Conservation (phyloP, 441 rosid genomes). For the Macaranga tanarius region DNA sequence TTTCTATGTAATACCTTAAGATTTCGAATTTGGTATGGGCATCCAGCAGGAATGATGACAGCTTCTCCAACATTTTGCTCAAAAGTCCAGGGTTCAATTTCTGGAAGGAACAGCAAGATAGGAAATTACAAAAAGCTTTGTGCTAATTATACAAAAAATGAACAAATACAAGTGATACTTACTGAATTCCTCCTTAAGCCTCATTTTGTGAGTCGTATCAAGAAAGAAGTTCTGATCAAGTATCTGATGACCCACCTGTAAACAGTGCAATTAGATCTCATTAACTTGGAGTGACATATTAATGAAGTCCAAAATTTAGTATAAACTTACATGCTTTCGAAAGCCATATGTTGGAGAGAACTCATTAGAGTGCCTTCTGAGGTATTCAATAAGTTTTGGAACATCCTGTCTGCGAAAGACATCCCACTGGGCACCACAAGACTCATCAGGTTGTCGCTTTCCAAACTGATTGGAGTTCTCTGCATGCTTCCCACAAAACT, state of each 20-base stretch:
- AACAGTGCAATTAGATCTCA: conserved; percentile 23
- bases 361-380: conserved; percentile 63
- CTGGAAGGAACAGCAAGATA: conserved; percentile 36
- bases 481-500: conserved; percentile 30
- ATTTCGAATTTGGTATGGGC: conserved; percentile 89
- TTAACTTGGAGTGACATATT: conserved; percentile 15
- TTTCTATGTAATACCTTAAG: conserved; percentile 51
- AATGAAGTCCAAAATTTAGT: conserved; percentile 14
- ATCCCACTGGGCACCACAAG: conserved; percentile 93
- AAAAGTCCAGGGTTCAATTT: conserved; percentile 94
- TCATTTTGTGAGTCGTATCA: conserved; percentile 65
- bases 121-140: conserved; percentile 11
- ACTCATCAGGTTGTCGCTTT: conserved; percentile 37
- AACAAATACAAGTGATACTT: conserved; percentile 30
- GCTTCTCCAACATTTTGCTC: conserved; percentile 97
- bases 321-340: conserved; percentile 51
- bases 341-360: conserved; percentile 41
- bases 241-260: conserved; percentile 78
- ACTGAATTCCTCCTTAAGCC: conserved; percentile 91
- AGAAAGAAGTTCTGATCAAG: conserved; percentile 88
- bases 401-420: conserved; percentile 90
- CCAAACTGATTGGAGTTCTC: conserved; percentile 30
- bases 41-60: conserved; percentile 89
- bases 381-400: conserved; percentile 75
- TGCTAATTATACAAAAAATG: background rate